phyloP scores from a whole-genome alignment of 2,329 filamentous ascomycete species.

The Aspergillus sp. region DNA sequence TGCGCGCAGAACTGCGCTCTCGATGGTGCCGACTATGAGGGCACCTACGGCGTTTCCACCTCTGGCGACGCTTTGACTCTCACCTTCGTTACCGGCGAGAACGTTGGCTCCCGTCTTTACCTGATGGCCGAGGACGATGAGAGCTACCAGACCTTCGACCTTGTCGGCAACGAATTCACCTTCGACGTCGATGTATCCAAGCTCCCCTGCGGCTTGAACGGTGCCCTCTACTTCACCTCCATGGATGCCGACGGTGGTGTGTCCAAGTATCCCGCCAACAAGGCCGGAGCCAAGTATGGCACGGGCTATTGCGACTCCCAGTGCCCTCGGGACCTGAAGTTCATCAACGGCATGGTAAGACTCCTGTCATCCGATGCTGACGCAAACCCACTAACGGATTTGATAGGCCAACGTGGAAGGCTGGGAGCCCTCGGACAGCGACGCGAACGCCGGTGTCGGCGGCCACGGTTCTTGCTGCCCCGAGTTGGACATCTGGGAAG shows the following conservation, averaged over 20 bases:
- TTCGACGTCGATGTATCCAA: slow-evolving; percentile 71
- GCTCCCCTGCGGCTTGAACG: slow-evolving; percentile 68
- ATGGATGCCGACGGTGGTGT: slow-evolving; percentile 62
- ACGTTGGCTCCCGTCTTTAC: slow-evolving; percentile 58
- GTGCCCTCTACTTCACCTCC: slow-evolving; percentile 64
- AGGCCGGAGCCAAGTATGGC: slow-evolving; percentile 59
- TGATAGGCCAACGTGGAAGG: slow-evolving; percentile 52
- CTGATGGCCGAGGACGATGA: slow-evolving; percentile 57
- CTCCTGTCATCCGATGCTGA: not conserved
- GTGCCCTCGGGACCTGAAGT: slow-evolving; percentile 51
- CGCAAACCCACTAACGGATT: slow-evolving; percentile 4
- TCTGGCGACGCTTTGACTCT: slow-evolving; percentile 49
- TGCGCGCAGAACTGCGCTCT: slow-evolving; percentile 58
- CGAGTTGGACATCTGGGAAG: slow-evolving; percentile 71
- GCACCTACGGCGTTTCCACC: slow-evolving; percentile 53
- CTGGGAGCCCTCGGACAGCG: slow-evolving; percentile 51
- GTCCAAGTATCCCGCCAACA: slow-evolving; percentile 50
- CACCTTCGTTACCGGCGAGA: slow-evolving; percentile 45
- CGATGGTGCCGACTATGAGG: slow-evolving; percentile 55
- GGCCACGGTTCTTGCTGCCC: slow-evolving; percentile 61
- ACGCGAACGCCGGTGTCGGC: slow-evolving; percentile 54
- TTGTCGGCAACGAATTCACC: slow-evolving; percentile 66
- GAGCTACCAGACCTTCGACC: slow-evolving; percentile 63
- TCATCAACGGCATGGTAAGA: slow-evolving; percentile 37
- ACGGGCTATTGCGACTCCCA: slow-evolving; percentile 65